Conservation (phyloP, 306 rosid genomes). For the Hippophae rhamnoides region DNA sequence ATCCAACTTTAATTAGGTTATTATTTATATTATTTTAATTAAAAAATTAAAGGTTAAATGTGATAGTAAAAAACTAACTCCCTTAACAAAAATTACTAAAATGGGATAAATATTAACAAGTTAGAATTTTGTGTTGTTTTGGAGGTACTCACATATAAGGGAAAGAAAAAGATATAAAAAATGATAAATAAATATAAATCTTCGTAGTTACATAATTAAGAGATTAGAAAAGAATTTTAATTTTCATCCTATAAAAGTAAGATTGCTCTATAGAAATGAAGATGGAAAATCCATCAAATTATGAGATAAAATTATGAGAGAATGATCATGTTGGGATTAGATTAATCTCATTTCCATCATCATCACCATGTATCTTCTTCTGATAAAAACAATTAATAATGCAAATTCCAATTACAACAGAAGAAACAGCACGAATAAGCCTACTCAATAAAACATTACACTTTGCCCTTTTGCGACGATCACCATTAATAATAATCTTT, state of each 20-base stretch:
- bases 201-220: too few relatives aligned
- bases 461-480: conserved; percentile 11
- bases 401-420: conserved; percentile 24
- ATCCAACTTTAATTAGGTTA: too few relatives aligned
- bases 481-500: not conserved
- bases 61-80: too few relatives aligned
- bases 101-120: too few relatives aligned
- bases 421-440: conserved; percentile 19
- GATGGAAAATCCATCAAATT: not conserved
- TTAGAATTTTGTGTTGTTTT: too few relatives aligned
- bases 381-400: conserved; percentile 11
- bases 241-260: not conserved
- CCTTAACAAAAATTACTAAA: too few relatives aligned
- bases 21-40: too few relatives aligned
- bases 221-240: too few relatives aligned
- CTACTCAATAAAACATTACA: conserved; percentile 3
- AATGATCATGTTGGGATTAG: conserved; percentile 43
- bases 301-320: not conserved
- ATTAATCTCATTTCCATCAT: conserved; percentile 5
- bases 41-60: too few relatives aligned
- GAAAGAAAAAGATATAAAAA: too few relatives aligned
- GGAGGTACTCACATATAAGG: too few relatives aligned
- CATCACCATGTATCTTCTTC: not conserved
- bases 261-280: not conserved
- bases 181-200: too few relatives aligned